Evolutionary conservation across 192 early-diverging fungal species (phyloP).

Genomic region (Backusella tuberculispora): DNA sequence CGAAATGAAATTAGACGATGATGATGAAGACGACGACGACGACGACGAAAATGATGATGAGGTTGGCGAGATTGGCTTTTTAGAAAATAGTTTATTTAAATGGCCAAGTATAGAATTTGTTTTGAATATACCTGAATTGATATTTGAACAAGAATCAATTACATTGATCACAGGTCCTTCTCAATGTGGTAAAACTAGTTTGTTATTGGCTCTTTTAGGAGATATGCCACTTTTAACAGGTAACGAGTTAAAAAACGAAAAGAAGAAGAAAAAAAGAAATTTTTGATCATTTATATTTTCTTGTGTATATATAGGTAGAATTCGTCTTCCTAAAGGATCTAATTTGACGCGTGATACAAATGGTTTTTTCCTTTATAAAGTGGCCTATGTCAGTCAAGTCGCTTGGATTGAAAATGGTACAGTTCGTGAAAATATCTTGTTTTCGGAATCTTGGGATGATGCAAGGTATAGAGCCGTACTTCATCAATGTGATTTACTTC

Average conservation of each 20-base stretch:
- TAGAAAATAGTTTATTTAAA: conserved; percentile 20
- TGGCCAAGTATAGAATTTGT: conserved; percentile 23
- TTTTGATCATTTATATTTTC: not conserved
- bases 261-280: too few species aligned
- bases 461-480: conserved; percentile 70
- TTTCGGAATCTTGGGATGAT: conserved; percentile 56
- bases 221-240: conserved; percentile 50
- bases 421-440: conserved; percentile 76
- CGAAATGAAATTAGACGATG: conserved; percentile 22
- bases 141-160: conserved; percentile 54
- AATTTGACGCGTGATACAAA: conserved; percentile 11
- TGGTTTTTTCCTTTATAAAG: conserved; percentile 27
- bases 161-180: conserved; percentile 66
- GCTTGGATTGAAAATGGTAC: conserved; percentile 66
- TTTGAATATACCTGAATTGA: conserved; percentile 46
- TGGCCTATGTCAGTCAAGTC: conserved; percentile 54
- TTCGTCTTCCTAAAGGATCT: not conserved
- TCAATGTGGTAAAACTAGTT: conserved; percentile 63
- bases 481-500: conserved; percentile 68
- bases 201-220: conserved; percentile 55
- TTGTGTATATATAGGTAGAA: not conserved
- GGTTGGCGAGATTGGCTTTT: conserved; percentile 10
- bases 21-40: not conserved
- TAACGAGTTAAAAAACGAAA: not conserved
- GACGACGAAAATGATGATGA: not conserved